These are phyloP conservation scores for Vigna trinervia DNA, from an alignment of 306 rosid genomes.

Conservation along the genomic window DNA sequence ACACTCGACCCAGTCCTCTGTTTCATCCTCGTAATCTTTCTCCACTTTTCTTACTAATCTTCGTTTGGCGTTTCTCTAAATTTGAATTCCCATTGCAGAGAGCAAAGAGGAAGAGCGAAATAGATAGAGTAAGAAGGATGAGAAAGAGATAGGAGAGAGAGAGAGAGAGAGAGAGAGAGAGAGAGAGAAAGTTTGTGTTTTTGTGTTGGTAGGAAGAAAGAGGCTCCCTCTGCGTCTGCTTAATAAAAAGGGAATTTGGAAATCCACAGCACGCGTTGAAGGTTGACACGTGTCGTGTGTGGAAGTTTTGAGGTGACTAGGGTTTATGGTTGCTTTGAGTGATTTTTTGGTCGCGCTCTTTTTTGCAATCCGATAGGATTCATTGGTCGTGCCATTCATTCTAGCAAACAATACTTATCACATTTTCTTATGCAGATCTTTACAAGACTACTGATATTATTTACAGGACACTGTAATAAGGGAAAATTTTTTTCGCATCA, in stretches of 20 bases:
- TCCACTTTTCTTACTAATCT: neutral
- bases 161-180: neutral
- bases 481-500: too few relatives aligned
- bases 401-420: too few relatives aligned
- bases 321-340: neutral
- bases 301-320: neutral
- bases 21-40: neutral
- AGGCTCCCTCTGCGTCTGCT: neutral
- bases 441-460: too few relatives aligned
- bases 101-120: neutral
- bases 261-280: neutral
- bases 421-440: too few relatives aligned
- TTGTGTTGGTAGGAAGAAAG: neutral
- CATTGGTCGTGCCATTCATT: neutral
- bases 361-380: too few relatives aligned
- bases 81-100: constrained; percentile 1
- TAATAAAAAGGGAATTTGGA: neutral
- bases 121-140: neutral
- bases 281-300: neutral
- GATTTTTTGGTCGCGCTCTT: neutral
- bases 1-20: neutral
- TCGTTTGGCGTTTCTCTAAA: neutral
- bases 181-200: neutral
- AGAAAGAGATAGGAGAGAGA: neutral
- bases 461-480: too few relatives aligned